phyloP scores from a whole-genome alignment of 2,329 filamentous ascomycete genomes.

The Coniochaeta prunicola region DNA sequence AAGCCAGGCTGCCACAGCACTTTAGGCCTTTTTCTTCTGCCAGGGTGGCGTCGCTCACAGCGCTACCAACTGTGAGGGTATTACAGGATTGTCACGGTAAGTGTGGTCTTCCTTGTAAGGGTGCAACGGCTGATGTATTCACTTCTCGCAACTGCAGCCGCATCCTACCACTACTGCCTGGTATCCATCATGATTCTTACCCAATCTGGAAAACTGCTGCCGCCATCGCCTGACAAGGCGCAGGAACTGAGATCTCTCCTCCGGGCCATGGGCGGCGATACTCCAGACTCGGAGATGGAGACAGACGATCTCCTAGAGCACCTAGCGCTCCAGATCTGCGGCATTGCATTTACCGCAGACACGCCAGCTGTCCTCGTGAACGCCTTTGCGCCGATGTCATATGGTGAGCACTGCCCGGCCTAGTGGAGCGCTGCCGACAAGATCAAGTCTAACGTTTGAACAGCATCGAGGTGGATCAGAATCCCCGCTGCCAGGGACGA shows the following conservation, averaged over 20 bases:
- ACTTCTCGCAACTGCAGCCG: constrained; percentile 19
- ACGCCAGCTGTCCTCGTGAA: constrained; percentile 36
- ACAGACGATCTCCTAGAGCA: constrained; percentile 16
- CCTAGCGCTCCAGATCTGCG: constrained; percentile 31
- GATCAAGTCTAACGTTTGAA: neutral
- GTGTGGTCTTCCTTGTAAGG: neutral
- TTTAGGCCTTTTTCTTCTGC: constrained; percentile 23
- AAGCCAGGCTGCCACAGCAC: constrained; percentile 18
- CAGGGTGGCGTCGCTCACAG: constrained; percentile 4
- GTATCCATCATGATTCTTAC: constrained; percentile 25
- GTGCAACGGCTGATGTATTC: neutral
- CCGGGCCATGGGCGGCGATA: neutral
- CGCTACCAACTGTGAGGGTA: constrained; percentile 31
- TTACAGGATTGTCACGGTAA: constrained; percentile 35
- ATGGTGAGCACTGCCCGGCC: constrained; percentile 25
- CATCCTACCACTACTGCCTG: constrained; percentile 34
- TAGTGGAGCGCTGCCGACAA: neutral
- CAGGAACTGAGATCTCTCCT: neutral
- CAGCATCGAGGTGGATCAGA: constrained; percentile 24
- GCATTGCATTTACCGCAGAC: constrained; percentile 35
- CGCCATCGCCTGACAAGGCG: neutral
- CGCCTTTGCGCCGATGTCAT: constrained; percentile 39
- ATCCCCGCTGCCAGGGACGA: constrained; percentile 20
- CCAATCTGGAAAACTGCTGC: constrained; percentile 4
- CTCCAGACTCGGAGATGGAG: constrained; percentile 13